phyloP scores from a whole-genome alignment of 23 red algal genomes.

The Gracilaria domingensis region DNA sequence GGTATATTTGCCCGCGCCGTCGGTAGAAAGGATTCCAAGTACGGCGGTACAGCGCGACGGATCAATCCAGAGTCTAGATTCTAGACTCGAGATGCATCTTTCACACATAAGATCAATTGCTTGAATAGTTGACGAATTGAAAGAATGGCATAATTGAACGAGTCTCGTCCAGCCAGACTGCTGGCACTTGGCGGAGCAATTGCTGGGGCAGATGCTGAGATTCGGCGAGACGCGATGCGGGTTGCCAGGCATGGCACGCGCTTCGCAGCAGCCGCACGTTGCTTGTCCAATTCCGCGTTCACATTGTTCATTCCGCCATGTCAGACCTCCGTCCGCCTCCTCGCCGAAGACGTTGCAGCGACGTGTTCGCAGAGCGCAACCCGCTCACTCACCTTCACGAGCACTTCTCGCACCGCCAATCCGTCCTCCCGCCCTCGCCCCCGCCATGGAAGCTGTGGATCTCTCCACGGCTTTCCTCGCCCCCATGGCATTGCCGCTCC shows the following conservation, averaged over 20 bases:
- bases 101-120: neutral
- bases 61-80: constrained; percentile 19
- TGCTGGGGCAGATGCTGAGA: no score
- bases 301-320: neutral
- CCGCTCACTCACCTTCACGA: neutral
- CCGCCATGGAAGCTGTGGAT: constrained; percentile 10
- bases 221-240: neutral
- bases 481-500: constrained; percentile 8
- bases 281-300: neutral
- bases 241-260: neutral
- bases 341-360: neutral
- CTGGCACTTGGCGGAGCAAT: no score
- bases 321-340: neutral
- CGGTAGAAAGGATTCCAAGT: no score
- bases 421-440: neutral
- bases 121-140: neutral
- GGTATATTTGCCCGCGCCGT: no score
- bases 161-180: no score
- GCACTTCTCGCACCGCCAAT: neutral
- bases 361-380: neutral
- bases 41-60: neutral
- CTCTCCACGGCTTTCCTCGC: constrained; percentile 13
- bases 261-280: neutral
- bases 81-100: neutral
- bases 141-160: neutral